Conservation (phyloP, 768 basidiomycete genomes). For the Mycena belliarum region DNA sequence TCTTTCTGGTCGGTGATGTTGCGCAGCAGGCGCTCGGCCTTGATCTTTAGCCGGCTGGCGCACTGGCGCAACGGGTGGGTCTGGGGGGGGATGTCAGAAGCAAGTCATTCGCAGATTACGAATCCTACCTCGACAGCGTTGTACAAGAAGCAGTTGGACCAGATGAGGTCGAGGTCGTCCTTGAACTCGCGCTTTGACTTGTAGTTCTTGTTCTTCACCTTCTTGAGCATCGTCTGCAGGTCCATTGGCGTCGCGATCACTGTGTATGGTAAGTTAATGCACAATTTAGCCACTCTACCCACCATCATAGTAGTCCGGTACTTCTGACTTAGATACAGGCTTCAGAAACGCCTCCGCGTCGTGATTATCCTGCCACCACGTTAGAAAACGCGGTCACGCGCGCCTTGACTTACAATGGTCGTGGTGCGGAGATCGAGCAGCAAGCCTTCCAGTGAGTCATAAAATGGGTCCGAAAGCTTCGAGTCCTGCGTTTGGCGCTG, state of each 20-base stretch:
- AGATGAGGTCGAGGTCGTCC: slow-evolving; percentile 93
- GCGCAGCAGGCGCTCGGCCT: slow-evolving; percentile 83
- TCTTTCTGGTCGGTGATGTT: slow-evolving; percentile 90
- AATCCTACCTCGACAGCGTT: slow-evolving; percentile 81
- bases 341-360: slow-evolving; percentile 93
- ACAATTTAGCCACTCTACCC: slow-evolving; percentile 11
- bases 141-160: slow-evolving; percentile 93
- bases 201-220: slow-evolving; percentile 89
- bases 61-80: slow-evolving; percentile 86
- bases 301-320: slow-evolving; percentile 94
- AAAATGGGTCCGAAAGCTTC: slow-evolving; percentile 86
- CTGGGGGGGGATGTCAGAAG: slow-evolving; percentile 38
- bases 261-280: slow-evolving; percentile 34
- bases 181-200: slow-evolving; percentile 94
- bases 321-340: slow-evolving; percentile 87
- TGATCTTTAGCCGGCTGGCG: slow-evolving; percentile 77
- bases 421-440: slow-evolving; percentile 81
- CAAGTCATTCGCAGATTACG: not conserved
- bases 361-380: slow-evolving; percentile 65
- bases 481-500: slow-evolving; percentile 55
- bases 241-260: slow-evolving; percentile 97
- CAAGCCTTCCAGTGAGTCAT: slow-evolving; percentile 90
- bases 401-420: slow-evolving; percentile 55
- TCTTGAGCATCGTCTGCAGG: slow-evolving; percentile 87
- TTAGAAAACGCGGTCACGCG: slow-evolving; percentile 29